phyloP scores from a whole-genome alignment of 2,329 filamentous ascomycete species.

The Paraphoma chrysanthemicola region DNA sequence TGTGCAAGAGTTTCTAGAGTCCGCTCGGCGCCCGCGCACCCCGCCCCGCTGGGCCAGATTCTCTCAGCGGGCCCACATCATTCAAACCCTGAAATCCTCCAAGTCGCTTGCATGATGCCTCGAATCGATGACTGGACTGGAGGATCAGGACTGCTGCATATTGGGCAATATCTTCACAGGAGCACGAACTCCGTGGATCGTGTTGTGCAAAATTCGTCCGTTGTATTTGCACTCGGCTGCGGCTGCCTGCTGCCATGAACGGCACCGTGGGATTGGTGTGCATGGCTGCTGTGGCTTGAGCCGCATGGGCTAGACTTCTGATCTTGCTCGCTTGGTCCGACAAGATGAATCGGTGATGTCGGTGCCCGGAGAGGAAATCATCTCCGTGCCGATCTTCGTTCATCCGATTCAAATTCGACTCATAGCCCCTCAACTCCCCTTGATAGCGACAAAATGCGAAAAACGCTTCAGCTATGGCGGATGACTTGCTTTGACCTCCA shows the following conservation, averaged over 20 bases:
- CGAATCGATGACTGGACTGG: background rate
- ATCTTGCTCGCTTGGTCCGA: background rate
- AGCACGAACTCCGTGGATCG: background rate
- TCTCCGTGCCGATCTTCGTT: background rate
- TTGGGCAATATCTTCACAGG: background rate
- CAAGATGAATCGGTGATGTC: background rate
- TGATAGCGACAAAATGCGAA: background rate
- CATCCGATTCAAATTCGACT: background rate
- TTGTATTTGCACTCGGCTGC: background rate
- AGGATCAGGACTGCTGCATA: background rate
- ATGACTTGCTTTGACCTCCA: no score
- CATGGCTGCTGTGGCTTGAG: background rate
- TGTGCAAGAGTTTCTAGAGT: conserved; percentile 1
- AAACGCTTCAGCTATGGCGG: background rate
- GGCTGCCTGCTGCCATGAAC: background rate
- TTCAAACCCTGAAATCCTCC: background rate
- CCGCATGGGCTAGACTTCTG: background rate
- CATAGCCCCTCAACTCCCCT: background rate
- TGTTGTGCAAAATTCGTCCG: conserved; percentile 9
- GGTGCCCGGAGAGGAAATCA: background rate
- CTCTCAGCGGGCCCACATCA: background rate
- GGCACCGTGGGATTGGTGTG: background rate
- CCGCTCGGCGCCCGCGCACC: conserved; percentile 3
- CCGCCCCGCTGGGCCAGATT: background rate
- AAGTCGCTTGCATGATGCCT: background rate